phyloP scores from a whole-genome alignment of 805 yeast species.

The Priceomyces fermenticarens region DNA sequence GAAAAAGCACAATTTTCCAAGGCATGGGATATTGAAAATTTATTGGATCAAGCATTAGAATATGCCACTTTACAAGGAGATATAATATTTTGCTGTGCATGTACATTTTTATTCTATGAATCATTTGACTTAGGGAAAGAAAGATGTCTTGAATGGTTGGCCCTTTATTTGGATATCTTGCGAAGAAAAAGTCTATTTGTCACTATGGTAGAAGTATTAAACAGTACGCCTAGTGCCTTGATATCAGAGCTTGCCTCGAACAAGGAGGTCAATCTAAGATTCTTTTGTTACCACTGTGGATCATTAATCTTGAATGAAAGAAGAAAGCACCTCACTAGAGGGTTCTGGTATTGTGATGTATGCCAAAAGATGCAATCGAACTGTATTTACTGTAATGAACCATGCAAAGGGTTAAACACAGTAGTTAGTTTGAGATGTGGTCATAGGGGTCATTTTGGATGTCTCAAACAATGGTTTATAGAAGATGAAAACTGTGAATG shows the following conservation, averaged over 20 bases:
- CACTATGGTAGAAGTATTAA: constrained; percentile 55
- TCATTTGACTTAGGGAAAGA: constrained; percentile 13
- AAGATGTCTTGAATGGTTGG: constrained; percentile 53
- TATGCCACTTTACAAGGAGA: constrained; percentile 65
- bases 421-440: constrained; percentile 67
- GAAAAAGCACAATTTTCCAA: constrained; percentile 10
- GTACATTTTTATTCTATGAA: constrained; percentile 52
- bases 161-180: constrained; percentile 53
- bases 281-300: constrained; percentile 62
- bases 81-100: constrained; percentile 54
- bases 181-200: constrained; percentile 50
- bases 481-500: constrained; percentile 65
- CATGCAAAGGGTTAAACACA: constrained; percentile 69
- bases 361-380: constrained; percentile 60
- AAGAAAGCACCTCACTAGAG: constrained; percentile 45
- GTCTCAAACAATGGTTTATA: constrained; percentile 75
- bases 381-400: constrained; percentile 77
- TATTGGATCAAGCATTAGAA: constrained; percentile 51
- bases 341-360: constrained; percentile 82
- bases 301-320: constrained; percentile 58
- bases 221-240: constrained; percentile 34
- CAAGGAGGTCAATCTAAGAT: constrained; percentile 34
- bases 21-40: constrained; percentile 58
- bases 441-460: constrained; percentile 80
- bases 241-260: constrained; percentile 28